Conservation (phyloP, 2,329 filamentous ascomycete species). For the Hymenoscyphus albidus region DNA sequence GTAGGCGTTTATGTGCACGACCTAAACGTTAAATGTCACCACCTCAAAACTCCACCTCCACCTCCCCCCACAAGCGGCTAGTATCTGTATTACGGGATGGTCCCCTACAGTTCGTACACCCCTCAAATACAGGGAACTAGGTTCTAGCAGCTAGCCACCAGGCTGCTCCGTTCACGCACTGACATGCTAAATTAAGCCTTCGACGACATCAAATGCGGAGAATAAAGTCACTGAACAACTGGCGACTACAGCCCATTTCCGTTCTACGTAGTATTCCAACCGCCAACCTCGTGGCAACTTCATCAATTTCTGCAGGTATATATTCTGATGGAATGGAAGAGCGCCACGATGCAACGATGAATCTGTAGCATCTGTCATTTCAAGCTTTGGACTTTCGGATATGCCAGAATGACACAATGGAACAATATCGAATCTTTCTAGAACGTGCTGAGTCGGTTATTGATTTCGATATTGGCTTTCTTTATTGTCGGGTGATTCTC, state of each 20-base stretch:
- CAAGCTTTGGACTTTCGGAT: background rate
- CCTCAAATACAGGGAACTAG: constrained; percentile 15
- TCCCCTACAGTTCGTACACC: background rate
- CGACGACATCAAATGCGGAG: constrained; percentile 13
- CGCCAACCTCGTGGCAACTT: constrained; percentile 2
- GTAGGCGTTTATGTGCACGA: constrained; percentile 4
- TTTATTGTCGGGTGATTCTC: constrained; percentile 7
- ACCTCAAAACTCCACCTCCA: background rate
- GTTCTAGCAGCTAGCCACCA: constrained; percentile 14
- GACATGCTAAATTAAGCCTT: constrained; percentile 15
- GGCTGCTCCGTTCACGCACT: constrained; percentile 8
- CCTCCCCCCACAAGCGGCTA: background rate
- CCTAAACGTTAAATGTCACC: constrained; percentile 6
- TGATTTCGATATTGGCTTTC: constrained; percentile 12
- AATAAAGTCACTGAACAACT: background rate
- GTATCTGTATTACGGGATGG: background rate
- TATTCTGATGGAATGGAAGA: background rate
- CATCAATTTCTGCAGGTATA: constrained; percentile 1
- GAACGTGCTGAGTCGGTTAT: constrained; percentile 4
- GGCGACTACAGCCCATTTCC: constrained; percentile 1
- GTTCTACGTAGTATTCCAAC: background rate
- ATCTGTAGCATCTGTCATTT: background rate
- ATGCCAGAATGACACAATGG: background rate
- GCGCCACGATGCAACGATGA: constrained; percentile 6
- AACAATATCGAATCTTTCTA: constrained; percentile 9